Evolutionary conservation across 495 filamentous ascomycete genomes (phyloP).

Genomic region (Evernia prunastri): DNA sequence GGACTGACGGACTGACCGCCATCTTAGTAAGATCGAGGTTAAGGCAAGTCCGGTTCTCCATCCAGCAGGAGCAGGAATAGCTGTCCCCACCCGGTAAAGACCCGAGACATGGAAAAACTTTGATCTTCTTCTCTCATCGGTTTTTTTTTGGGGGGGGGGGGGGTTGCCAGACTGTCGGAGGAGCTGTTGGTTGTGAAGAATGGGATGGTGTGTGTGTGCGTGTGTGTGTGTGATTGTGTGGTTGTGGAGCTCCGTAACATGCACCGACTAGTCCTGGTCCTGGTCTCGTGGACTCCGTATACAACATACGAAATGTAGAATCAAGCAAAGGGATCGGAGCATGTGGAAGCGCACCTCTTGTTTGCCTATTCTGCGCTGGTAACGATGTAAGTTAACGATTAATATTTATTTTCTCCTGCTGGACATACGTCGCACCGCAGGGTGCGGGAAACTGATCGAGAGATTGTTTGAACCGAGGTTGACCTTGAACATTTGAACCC

Average conservation of each 20-base stretch:
- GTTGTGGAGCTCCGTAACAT: background rate
- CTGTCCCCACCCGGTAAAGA: background rate
- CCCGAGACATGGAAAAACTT: background rate
- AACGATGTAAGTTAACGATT: background rate
- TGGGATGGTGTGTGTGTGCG: background rate
- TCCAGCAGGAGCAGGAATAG: background rate
- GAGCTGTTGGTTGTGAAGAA: background rate
- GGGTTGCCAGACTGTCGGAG: background rate
- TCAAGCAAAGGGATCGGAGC: background rate
- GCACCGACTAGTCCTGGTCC: background rate
- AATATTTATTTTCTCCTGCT: background rate
- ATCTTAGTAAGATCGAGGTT: background rate
- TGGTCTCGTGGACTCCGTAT: conserved; percentile 4
- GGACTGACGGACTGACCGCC: conserved; percentile 1
- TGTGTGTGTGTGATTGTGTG: background rate
- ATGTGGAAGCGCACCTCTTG: conserved; percentile 15
- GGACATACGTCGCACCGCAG: background rate
- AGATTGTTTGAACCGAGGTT: background rate
- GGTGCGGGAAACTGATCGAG: background rate
- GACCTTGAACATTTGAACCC: background rate
- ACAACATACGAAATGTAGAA: too few relatives aligned
- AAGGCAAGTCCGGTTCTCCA: background rate
- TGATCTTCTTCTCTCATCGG: background rate
- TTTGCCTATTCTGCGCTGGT: conserved; percentile 1
- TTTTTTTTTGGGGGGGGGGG: too few relatives aligned